Evolutionary conservation across 2,329 filamentous ascomycete genomes (phyloP), one percentile per base, ranked within the genome.

Genomic region (Epicoccum sorghinum): DNA sequence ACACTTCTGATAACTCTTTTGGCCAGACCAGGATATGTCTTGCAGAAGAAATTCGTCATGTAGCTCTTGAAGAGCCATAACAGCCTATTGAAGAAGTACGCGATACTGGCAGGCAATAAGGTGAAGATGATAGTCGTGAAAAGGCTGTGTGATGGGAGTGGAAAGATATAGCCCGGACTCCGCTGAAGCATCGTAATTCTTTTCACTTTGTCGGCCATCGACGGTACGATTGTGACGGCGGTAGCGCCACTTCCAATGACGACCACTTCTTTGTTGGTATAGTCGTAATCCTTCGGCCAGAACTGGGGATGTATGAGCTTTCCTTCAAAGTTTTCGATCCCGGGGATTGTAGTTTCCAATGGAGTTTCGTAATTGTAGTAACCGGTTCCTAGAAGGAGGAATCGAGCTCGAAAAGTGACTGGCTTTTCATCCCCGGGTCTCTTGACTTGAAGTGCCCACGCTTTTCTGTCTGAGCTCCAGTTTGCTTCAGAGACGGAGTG

Each of bases 231-330:
- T 0, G 90, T 93, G 44, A 92, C 74, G 13, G 89, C 88, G 0
- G 90, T 93, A 5, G 90, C 90, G 13, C 90, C 90, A 22, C 83
- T 87, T 18, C 89, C 89, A 57, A 93, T 83, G 52, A 92, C 80
- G 47, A 89, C 81, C 12, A 92, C 78, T 29, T 83, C 81, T 71
- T 91, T 90, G 68, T 79, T 77, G 1, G 77, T 70, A 65, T 88
- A 87, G 65, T 89, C 82, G 38, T 88, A 75, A 38, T 85, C 79
- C 45, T 86, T 76, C 0, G 87, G 87, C 89, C 89, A 91, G 74
- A 89, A 89, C 61, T 90, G 88, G 0, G 88, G 87, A 58, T 89
- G 87, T 2, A 89, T 77, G 14, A 86, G 74, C 35, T 78, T 69
- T 25, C 87, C 87, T 47, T 79, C 69, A 75, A 91, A 91, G n/a